A percentile compares a stretch with the other conserved stretches of the same genome.
These are phyloP conservation scores for Agaricales sp. DNA, from an alignment of 1,284 basidiomycete species.

Conservation along the genomic window DNA sequence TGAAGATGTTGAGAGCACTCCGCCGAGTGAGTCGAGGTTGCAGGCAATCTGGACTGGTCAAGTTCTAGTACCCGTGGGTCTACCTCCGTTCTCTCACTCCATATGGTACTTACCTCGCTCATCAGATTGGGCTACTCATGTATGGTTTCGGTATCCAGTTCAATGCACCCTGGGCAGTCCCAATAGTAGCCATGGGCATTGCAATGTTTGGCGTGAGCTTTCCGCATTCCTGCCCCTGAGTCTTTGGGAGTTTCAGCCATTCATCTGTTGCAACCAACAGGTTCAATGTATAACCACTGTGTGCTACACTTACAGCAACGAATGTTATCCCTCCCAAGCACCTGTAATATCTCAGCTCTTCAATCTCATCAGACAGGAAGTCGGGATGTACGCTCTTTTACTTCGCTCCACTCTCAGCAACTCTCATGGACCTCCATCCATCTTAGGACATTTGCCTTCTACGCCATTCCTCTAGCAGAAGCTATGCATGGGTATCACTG, in stretches of 20 bases:
- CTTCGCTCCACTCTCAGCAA: neutral
- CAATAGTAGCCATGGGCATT: neutral
- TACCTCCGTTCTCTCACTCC: neutral
- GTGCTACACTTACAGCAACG: neutral
- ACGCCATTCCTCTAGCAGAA: neutral
- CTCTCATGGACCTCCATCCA: neutral
- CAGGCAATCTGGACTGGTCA: slow-evolving; percentile 1
- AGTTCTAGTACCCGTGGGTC: neutral
- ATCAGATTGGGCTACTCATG: neutral
- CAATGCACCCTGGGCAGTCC: neutral
- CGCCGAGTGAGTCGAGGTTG: neutral
- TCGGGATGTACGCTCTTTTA: neutral
- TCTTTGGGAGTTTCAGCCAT: neutral
- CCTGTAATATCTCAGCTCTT: neutral
- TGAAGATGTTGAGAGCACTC: neutral
- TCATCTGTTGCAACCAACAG: neutral
- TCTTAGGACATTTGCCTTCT: neutral
- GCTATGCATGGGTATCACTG: neutral
- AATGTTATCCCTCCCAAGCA: neutral
- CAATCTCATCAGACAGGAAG: neutral
- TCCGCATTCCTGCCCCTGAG: neutral
- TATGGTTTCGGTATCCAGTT: neutral
- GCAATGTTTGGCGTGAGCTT: neutral
- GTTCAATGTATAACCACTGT: neutral
- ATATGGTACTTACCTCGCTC: neutral